Base-by-base conservation (phyloP, 495 filamentous ascomycete genomes). In the Pyrenopolyporus hunteri region DNA sequence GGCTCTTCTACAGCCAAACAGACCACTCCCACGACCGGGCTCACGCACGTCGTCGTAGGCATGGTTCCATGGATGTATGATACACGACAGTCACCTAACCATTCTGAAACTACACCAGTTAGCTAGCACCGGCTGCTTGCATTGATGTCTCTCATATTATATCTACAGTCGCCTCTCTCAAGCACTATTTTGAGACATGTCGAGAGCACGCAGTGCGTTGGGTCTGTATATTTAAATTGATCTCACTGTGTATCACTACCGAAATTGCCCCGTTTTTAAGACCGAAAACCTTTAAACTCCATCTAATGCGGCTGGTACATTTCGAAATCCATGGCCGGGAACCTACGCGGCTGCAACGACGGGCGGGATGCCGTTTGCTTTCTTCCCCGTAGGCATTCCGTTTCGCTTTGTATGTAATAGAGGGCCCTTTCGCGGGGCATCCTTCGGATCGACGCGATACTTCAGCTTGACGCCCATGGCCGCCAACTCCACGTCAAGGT, bases 401-500 rank as follows among this genome's bases (percentile, higher is more conserved):
- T 64, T 59, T 52, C 65, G 59, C 9, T 63, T 55, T 35, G 64
- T 67, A 40, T 73, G 71, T 35, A 64, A 49, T 54, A 78, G 46
- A n/a, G 71, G 75, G 1, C 78, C 76, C 57, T 74, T 75, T 49
- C 75, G 75, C 31, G 75, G 70, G 52, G 63, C 72, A 48, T 82
- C 79, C 62, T 75, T 78, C 37, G 82, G 86, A 40, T 82, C 85
- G 26, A 98, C 84, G 74, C 87, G 87, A 74, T 94, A 98, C 80
- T 88, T 92, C 80, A 97, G 85, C 69, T 88, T 83, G 44, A 96
- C 86, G 45, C 92, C 92, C 92, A 97, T 98, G 35, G 92, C 90
- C 35, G 91, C 89, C 61, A 98, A 77, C 72, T 98, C 94, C 4
- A 96, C 93, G 80, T 98, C 94, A 59, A 98, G 71, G 79, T 91